These are phyloP conservation scores for Zarea fungicola DNA, from an alignment of 2,329 filamentous ascomycete species.

Conservation along the genomic window DNA sequence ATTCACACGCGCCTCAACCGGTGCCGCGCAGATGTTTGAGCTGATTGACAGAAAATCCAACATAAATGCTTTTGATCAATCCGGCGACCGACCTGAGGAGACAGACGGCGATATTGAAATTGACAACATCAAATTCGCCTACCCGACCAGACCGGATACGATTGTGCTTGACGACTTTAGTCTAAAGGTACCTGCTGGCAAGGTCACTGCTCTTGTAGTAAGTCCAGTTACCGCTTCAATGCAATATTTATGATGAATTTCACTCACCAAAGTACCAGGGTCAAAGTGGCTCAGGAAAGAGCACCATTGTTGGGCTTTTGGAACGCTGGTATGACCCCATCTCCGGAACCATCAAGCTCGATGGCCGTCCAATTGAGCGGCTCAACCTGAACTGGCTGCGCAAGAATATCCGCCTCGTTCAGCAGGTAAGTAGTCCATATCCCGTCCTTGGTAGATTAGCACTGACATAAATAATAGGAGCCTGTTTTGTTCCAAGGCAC, in stretches of 20 bases:
- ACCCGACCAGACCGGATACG: slow-evolving; percentile 39
- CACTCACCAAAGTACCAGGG: slow-evolving; percentile 20
- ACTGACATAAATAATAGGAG: slow-evolving; percentile 23
- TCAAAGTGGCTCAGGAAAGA: slow-evolving; percentile 34
- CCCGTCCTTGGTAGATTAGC: not conserved
- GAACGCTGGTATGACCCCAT: slow-evolving; percentile 35
- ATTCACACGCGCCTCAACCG: slow-evolving; percentile 33
- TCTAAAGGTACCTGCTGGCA: slow-evolving; percentile 38
- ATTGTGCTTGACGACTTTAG: slow-evolving; percentile 38
- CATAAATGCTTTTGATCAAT: slow-evolving; percentile 31
- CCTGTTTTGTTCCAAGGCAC: slow-evolving; percentile 40
- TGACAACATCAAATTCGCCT: slow-evolving; percentile 37
- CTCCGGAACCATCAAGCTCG: slow-evolving; percentile 30
- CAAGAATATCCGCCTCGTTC: slow-evolving; percentile 33
- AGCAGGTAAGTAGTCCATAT: slow-evolving; percentile 21
- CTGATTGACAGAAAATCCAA: slow-evolving; percentile 33
- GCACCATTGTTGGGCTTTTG: slow-evolving; percentile 34
- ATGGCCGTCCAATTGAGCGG: slow-evolving; percentile 27
- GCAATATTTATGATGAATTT: not conserved
- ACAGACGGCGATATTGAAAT: slow-evolving; percentile 32
- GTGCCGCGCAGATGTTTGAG: slow-evolving; percentile 30
- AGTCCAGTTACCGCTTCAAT: slow-evolving; percentile 30
- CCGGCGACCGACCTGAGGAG: slow-evolving; percentile 25
- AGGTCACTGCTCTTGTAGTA: slow-evolving; percentile 38
- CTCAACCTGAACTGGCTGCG: slow-evolving; percentile 36